These are phyloP conservation scores for Kwoniella sp. DNA, from an alignment of 768 basidiomycete genomes.

Conservation along the genomic window DNA sequence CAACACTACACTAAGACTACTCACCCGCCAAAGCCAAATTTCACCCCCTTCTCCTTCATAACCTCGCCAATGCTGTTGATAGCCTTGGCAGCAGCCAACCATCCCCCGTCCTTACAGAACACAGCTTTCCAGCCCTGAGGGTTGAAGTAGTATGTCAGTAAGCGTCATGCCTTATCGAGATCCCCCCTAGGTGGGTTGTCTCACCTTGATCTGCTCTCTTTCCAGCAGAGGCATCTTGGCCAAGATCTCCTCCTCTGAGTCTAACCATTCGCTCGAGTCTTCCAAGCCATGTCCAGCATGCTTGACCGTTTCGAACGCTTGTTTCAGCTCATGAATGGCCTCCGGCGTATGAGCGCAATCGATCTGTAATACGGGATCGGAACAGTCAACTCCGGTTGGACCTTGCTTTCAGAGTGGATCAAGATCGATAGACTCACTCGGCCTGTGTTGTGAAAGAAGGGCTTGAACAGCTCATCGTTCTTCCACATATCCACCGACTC, in stretches of 20 bases:
- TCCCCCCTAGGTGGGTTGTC: no score
- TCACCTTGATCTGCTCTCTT: slow-evolving; percentile 26
- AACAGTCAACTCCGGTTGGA: slow-evolving; percentile 4
- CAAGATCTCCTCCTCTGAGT: slow-evolving; percentile 28
- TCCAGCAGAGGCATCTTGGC: slow-evolving; percentile 26
- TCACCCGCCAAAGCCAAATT: slow-evolving; percentile 34
- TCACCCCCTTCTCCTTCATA: slow-evolving; percentile 35
- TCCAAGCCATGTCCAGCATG: slow-evolving; percentile 19
- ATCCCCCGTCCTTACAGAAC: slow-evolving; percentile 37
- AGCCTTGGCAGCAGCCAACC: slow-evolving; percentile 44
- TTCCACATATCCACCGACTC: slow-evolving; percentile 45
- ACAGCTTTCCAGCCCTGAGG: slow-evolving; percentile 43
- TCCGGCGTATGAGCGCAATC: slow-evolving; percentile 23
- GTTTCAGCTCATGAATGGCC: slow-evolving; percentile 12
- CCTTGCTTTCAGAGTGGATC: not conserved
- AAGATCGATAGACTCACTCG: slow-evolving; percentile 24
- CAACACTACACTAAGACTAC: not conserved
- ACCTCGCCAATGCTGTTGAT: slow-evolving; percentile 40
- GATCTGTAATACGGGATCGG: slow-evolving; percentile 4
- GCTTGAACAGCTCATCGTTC: slow-evolving; percentile 40
- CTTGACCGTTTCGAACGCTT: slow-evolving; percentile 17
- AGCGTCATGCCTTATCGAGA: no score
- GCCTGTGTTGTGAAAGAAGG: slow-evolving; percentile 42
- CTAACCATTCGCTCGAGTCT: slow-evolving; percentile 30
- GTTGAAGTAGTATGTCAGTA: not conserved